Percentiles rank a stretch among this genome's conserved stretches.
These are phyloP conservation scores for Puccinia coronata DNA, from an alignment of 1,284 basidiomycete species.

Conservation along the genomic window DNA sequence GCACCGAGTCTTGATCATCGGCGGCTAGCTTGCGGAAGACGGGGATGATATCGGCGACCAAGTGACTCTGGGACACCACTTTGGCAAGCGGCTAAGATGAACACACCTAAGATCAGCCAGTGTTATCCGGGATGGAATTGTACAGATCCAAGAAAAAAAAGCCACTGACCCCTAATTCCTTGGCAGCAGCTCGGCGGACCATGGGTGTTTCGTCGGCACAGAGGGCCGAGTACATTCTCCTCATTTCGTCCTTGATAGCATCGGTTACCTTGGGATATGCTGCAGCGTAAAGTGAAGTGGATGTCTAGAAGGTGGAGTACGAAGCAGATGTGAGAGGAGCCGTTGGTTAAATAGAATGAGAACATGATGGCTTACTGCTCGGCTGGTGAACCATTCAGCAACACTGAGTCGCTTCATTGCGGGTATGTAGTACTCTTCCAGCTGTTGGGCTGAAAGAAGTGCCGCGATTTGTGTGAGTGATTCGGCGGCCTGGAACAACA, in stretches of 20 bases:
- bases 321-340: neutral
- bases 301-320: slow-evolving; percentile 73
- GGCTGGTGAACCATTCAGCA: slow-evolving; percentile 99
- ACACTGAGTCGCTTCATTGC: slow-evolving; percentile 82
- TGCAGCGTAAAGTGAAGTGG: slow-evolving; percentile 90
- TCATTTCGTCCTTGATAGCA: slow-evolving; percentile 80
- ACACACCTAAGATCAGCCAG: neutral
- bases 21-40: slow-evolving; percentile 91
- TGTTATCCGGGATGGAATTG: neutral
- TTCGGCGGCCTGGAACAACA: slow-evolving; percentile 76
- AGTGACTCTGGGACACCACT: slow-evolving; percentile 58
- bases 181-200: slow-evolving; percentile 94
- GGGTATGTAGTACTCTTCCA: slow-evolving; percentile 90
- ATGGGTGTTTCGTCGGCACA: slow-evolving; percentile 97
- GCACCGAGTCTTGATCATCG: slow-evolving; percentile 98
- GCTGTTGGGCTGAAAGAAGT: slow-evolving; percentile 74
- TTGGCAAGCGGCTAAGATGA: slow-evolving; percentile 55
- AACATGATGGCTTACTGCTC: slow-evolving; percentile 28
- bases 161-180: slow-evolving; percentile 82
- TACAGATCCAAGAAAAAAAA: no score
- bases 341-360: neutral
- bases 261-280: slow-evolving; percentile 79
- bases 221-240: slow-evolving; percentile 79
- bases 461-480: slow-evolving; percentile 89
- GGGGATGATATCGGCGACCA: slow-evolving; percentile 80